Percentiles rank a stretch among this genome's conserved stretches.
Evolutionary conservation across 768 basidiomycete genomes (phyloP).

Genomic region (Mycena maculata): DNA sequence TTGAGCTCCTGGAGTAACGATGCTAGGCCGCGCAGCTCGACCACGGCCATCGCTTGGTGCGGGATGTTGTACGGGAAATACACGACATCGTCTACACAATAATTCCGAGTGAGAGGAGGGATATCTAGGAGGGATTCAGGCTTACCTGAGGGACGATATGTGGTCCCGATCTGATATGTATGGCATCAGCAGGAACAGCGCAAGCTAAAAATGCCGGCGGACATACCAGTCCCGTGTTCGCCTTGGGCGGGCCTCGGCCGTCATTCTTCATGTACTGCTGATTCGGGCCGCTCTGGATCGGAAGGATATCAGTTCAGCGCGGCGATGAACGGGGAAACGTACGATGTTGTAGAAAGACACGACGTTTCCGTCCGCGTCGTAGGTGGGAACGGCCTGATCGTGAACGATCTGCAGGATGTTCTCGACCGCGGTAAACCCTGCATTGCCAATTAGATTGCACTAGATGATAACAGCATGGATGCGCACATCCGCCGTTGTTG

Average conservation of each 20-base stretch:
- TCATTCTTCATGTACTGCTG: slow-evolving; percentile 36
- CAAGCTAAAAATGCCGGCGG: not conserved
- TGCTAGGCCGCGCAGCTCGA: slow-evolving; percentile 31
- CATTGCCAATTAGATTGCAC: too few species aligned
- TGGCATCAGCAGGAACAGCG: not conserved
- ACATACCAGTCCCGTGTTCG: slow-evolving; percentile 24
- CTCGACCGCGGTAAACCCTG: slow-evolving; percentile 33
- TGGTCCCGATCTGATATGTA: slow-evolving; percentile 26
- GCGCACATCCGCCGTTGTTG: slow-evolving; percentile 53
- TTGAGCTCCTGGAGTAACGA: slow-evolving; percentile 12
- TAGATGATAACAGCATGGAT: too few species aligned
- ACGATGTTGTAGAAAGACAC: slow-evolving; percentile 34
- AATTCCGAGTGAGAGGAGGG: not conserved
- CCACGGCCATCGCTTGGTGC: slow-evolving; percentile 34
- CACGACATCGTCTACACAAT: slow-evolving; percentile 28
- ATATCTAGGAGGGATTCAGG: not conserved
- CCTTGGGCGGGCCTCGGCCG: slow-evolving; percentile 32
- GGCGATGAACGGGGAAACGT: not conserved
- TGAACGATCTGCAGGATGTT: slow-evolving; percentile 27
- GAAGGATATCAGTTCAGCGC: not conserved
- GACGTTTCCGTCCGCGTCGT: slow-evolving; percentile 23
- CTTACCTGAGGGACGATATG: slow-evolving; percentile 31
- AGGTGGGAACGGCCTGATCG: slow-evolving; percentile 28
- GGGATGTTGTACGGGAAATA: slow-evolving; percentile 34
- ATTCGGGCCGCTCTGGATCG: slow-evolving; percentile 29